phyloP scores from a whole-genome alignment of 2,329 filamentous ascomycete species.

The Aspergillus luchuensis region DNA sequence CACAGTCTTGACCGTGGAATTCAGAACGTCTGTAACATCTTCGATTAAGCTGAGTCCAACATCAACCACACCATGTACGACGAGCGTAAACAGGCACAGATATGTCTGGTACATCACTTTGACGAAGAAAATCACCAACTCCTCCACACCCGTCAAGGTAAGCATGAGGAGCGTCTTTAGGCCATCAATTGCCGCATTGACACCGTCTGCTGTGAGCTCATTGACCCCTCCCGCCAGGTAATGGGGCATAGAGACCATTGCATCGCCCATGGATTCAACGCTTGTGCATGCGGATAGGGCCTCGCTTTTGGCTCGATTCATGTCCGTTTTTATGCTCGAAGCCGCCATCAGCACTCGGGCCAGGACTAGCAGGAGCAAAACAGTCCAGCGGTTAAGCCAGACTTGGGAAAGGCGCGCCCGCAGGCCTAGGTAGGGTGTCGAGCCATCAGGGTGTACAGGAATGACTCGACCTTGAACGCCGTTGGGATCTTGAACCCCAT shows the following conservation, averaged over 20 bases:
- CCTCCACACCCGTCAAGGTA: conserved; percentile 78
- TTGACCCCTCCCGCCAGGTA: conserved; percentile 91
- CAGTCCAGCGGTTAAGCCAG: conserved; percentile 97
- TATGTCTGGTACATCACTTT: conserved; percentile 90
- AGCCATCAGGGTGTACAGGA: conserved; percentile 65
- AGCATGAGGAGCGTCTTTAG: conserved; percentile 78
- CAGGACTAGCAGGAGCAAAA: conserved; percentile 83
- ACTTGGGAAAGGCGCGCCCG: conserved; percentile 87
- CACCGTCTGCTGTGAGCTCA: conserved; percentile 74
- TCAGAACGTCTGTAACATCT: conserved; percentile 62
- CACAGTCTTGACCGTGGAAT: conserved; percentile 54
- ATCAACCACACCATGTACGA: conserved; percentile 76
- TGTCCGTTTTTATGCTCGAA: conserved; percentile 69
- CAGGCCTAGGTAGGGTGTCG: conserved; percentile 90
- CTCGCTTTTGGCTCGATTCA: conserved; percentile 74
- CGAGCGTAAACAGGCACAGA: conserved; percentile 81
- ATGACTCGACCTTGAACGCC: conserved; percentile 56
- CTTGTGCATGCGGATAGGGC: conserved; percentile 86
- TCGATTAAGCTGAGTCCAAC: conserved; percentile 65
- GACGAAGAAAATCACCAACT: conserved; percentile 88
- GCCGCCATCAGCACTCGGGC: conserved; percentile 77
- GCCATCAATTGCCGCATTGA: conserved; percentile 77
- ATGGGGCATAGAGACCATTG: conserved; percentile 97
- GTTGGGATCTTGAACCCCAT: conserved; percentile 50
- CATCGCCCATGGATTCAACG: conserved; percentile 89